Evolutionary conservation across 83 land plant genomes (phyloP), one percentile per base, ranked within the genome.

Genomic region (Picea mariana): DNA sequence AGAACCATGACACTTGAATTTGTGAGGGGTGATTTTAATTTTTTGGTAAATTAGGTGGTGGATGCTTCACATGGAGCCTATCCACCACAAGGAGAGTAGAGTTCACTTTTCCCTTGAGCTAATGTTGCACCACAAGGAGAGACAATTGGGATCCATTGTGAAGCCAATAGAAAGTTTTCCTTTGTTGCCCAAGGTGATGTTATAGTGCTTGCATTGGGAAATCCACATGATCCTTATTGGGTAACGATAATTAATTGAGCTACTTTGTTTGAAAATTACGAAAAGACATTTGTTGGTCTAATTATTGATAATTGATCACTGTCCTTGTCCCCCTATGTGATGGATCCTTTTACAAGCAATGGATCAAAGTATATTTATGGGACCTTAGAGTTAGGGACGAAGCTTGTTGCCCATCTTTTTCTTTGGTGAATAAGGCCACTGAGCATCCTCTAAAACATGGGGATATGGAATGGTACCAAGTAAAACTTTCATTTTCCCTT

Each of bases 341-440:
- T 65, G 67, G 67, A 15, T 52, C 18, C 24, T 2, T 64, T n/a
- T 18, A 12, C 40, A 71, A 86, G 88, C 87, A 80, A 73, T 86
- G 88, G 87, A 69, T 69, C 79, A 86, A 86, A 52, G 88, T 85
- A 64, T 58, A 79, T 52, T 68, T 58, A 7, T 86, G 78, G 82
- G 68, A 87, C 15, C 72, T 83, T 12, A 52, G 72, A 59, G 73
- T 85, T 6, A 86, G 80, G 76, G 88, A 85, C 40, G 88, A 79
- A 62, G 81, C 26, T 61, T 84, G 88, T 0, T 85, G 44, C 66
- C 88, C 87, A 78, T 72, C 87, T 7, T 86, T 86, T 81, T 83
- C 87, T 18, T 78, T 84, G 52, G 79, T 86, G 20, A 72, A 84
- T 66, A 86, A 85, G 77, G 87, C 84, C 38, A 84, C 88, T 0